These are phyloP conservation scores for Exserohilum rostratum DNA, from an alignment of 2,329 filamentous ascomycete species.

Conservation along the genomic window DNA sequence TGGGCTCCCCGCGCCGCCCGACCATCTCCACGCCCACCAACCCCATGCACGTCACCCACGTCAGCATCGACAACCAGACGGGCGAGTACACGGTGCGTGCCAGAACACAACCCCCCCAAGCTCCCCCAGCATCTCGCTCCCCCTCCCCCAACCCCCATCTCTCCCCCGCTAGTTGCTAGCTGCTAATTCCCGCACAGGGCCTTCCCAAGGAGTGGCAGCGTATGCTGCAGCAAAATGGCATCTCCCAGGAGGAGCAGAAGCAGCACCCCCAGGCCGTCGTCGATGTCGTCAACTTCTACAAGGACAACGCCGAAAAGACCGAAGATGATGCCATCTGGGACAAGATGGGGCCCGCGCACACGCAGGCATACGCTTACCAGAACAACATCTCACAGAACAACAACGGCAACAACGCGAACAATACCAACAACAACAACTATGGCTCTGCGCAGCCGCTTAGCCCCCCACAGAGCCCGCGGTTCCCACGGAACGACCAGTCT, in stretches of 20 bases:
- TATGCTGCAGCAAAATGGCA: slow-evolving; percentile 91
- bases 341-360: slow-evolving; percentile 89
- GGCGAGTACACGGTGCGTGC: slow-evolving; percentile 88
- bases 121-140: neutral
- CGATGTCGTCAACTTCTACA: slow-evolving; percentile 96
- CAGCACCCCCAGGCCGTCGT: slow-evolving; percentile 95
- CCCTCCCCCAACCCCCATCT: slow-evolving; percentile 10
- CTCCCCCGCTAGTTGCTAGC: neutral
- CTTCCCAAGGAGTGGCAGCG: slow-evolving; percentile 98
- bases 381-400: slow-evolving; percentile 41
- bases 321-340: slow-evolving; percentile 90
- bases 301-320: slow-evolving; percentile 83
- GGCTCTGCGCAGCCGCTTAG: slow-evolving; percentile 64
- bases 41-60: slow-evolving; percentile 96
- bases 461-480: slow-evolving; percentile 82
- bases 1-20: slow-evolving; percentile 78
- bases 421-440: slow-evolving; percentile 23
- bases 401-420: neutral
- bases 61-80: slow-evolving; percentile 94
- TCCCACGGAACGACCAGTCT: slow-evolving; percentile 86
- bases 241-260: slow-evolving; percentile 93
- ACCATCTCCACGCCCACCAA: slow-evolving; percentile 98
- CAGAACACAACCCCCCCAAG: neutral
- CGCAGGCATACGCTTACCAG: slow-evolving; percentile 55
- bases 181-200: slow-evolving; percentile 63